Conservation (phyloP, 305 asterid genomes). For the Nicotiana rustica region DNA sequence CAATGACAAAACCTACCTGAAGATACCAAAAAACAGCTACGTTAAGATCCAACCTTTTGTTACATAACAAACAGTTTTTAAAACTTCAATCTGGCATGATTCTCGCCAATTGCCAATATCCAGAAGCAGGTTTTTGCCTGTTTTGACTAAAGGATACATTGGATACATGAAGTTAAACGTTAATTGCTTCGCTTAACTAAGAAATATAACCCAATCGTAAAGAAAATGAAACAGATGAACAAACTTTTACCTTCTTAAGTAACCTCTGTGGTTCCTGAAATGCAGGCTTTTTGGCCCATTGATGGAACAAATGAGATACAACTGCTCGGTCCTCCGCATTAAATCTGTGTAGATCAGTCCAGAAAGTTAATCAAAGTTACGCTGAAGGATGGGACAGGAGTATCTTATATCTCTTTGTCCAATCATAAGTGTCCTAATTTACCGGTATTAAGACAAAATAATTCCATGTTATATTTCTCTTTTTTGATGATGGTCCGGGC, state of each 20-base stretch:
- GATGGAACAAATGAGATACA: slow-evolving; percentile 86
- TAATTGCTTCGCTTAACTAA: slow-evolving; percentile 10
- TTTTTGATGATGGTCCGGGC: neutral
- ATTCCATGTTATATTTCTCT: slow-evolving; percentile 1
- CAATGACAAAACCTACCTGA: slow-evolving; percentile 87
- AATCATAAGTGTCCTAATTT: slow-evolving; percentile 13
- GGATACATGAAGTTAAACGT: neutral
- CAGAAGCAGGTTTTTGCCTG: neutral
- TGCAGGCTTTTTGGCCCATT: slow-evolving; percentile 98
- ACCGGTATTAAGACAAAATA: slow-evolving; percentile 13
- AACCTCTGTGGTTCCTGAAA: slow-evolving; percentile 93
- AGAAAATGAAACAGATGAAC: slow-evolving; percentile 28
- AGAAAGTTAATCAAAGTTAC: slow-evolving; percentile 32
- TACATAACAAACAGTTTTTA: slow-evolving; percentile 14
- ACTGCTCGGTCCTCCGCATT: slow-evolving; percentile 70
- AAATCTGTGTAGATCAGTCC: slow-evolving; percentile 59
- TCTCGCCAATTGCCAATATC: slow-evolving; percentile 11
- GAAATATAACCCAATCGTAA: slow-evolving; percentile 27
- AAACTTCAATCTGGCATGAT: slow-evolving; percentile 14
- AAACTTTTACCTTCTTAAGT: slow-evolving; percentile 73
- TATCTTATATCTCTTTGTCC: slow-evolving; percentile 30
- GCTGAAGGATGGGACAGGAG: neutral
- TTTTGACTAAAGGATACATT: slow-evolving; percentile 6
- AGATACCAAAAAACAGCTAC: slow-evolving; percentile 40
- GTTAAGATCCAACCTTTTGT: slow-evolving; percentile 30